Percentiles rank a stretch among this genome's conserved stretches.
phyloP scores from a whole-genome alignment of 768 basidiomycete genomes.

The Mycena pura region DNA sequence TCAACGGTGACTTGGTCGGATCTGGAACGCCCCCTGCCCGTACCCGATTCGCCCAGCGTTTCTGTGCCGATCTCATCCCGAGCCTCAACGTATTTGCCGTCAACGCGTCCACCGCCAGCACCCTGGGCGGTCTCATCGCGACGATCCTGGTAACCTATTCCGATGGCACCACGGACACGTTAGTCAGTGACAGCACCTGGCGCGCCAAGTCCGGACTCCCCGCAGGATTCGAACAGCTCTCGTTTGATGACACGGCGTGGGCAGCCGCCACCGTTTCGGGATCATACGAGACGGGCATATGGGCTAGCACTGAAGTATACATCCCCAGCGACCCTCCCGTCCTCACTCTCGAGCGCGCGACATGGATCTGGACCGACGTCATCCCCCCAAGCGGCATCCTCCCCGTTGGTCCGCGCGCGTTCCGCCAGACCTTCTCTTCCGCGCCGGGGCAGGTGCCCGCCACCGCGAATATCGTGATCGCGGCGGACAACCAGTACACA shows the following conservation, averaged over 20 bases:
- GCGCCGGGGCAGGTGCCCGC: not conserved
- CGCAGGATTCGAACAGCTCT: not conserved
- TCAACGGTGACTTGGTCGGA: not conserved
- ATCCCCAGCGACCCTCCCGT: not conserved
- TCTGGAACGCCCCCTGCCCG: not conserved
- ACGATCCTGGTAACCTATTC: conserved; percentile 8
- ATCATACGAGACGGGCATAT: not conserved
- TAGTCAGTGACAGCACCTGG: conserved; percentile 4
- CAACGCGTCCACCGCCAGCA: not conserved
- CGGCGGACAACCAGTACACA: conserved; percentile 2
- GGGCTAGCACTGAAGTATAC: not conserved
- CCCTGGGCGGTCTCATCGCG: not conserved
- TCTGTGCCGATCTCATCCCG: conserved; percentile 1
- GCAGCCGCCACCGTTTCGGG: not conserved
- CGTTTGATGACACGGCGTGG: conserved; percentile 13
- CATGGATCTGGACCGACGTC: conserved; percentile 8
- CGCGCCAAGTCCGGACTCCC: not conserved
- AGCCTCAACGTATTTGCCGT: conserved; percentile 12
- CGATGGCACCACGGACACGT: conserved; percentile 4
- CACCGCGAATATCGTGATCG: not conserved
- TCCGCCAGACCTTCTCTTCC: not conserved
- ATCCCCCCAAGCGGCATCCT: not conserved
- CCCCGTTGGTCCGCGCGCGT: not conserved
- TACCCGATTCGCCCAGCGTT: not conserved
- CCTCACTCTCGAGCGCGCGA: not conserved